Conservation (phyloP, 805 yeast genomes). For the Brettanomyces bruxellensis region DNA sequence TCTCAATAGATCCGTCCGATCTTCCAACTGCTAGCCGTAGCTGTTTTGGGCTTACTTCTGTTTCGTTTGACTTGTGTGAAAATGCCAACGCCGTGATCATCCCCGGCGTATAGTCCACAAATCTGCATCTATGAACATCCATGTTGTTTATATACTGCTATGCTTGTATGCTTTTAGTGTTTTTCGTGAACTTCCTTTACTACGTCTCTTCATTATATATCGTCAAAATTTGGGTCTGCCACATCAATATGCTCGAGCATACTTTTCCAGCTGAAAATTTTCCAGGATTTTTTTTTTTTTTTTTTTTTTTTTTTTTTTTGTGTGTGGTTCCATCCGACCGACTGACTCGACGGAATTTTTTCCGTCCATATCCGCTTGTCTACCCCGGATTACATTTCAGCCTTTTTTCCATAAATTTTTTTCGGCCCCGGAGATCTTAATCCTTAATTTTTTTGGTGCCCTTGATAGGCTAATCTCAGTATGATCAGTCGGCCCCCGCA, state of each 20-base stretch:
- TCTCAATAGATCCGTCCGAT: slow-evolving; percentile 89
- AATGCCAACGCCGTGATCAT: slow-evolving; percentile 76
- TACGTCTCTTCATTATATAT: neutral
- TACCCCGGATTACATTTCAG: neutral
- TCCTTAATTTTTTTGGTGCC: neutral
- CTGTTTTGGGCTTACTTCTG: slow-evolving; percentile 39
- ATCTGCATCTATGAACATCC: slow-evolving; percentile 86
- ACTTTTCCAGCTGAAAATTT: too few species aligned
- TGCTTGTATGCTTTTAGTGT: neutral
- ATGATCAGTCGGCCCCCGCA: too few species aligned
- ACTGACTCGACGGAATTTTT: too few species aligned
- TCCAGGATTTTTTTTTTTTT: too few species aligned
- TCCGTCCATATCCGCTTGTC: too few species aligned
- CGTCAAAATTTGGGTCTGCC: too few species aligned
- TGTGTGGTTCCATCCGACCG: too few species aligned
- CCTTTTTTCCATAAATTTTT: neutral
- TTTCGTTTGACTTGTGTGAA: slow-evolving; percentile 45
- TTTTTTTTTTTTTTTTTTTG: too few species aligned
- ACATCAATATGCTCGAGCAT: too few species aligned
- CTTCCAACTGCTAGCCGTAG: slow-evolving; percentile 85
- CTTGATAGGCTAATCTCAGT: neutral
- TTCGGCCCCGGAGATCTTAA: neutral
- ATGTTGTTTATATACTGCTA: slow-evolving; percentile 23
- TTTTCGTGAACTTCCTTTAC: too few species aligned
- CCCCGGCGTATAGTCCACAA: slow-evolving; percentile 82